Conservation (phyloP, 1,284 basidiomycete species). For the Ceratobasidium sp. region DNA sequence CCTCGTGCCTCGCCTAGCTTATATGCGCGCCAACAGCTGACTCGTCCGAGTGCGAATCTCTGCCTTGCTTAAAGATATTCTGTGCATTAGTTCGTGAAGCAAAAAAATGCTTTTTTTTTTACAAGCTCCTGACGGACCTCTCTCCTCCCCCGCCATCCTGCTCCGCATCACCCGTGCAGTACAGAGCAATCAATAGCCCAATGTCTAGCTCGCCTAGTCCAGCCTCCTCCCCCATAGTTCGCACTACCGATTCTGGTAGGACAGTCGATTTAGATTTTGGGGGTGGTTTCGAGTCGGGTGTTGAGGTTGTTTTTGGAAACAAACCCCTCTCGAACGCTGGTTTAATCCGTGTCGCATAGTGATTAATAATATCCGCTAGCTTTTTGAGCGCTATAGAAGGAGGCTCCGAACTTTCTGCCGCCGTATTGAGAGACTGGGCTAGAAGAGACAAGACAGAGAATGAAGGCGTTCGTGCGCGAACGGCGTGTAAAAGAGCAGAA, state of each 20-base stretch:
- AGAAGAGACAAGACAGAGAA: conserved; percentile 37
- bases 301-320: conserved; percentile 1
- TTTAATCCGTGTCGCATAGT: conserved; percentile 28
- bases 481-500: conserved; percentile 38
- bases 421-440: conserved; percentile 11
- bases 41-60: too few species aligned
- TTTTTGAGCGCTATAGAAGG: not conserved
- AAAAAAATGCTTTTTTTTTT: not conserved
- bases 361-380: not conserved
- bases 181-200: conserved; percentile 29
- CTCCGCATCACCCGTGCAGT: conserved; percentile 17
- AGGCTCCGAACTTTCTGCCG: not conserved
- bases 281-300: not conserved
- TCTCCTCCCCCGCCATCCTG: conserved; percentile 27
- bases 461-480: conserved; percentile 20
- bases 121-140: conserved; percentile 45
- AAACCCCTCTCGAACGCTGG: conserved; percentile 28
- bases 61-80: not conserved
- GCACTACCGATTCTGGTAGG: conserved; percentile 14
- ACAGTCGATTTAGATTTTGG: not conserved
- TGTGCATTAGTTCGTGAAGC: not conserved
- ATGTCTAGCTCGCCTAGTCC: conserved; percentile 35
- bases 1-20: too few species aligned
- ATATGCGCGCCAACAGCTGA: too few species aligned
- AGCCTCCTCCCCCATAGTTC: conserved; percentile 26